Percentiles rank a stretch among this genome's conserved stretches.
Conservation (phyloP, 2,329 filamentous ascomycete genomes). For the Drechslerella stenobrocha region DNA sequence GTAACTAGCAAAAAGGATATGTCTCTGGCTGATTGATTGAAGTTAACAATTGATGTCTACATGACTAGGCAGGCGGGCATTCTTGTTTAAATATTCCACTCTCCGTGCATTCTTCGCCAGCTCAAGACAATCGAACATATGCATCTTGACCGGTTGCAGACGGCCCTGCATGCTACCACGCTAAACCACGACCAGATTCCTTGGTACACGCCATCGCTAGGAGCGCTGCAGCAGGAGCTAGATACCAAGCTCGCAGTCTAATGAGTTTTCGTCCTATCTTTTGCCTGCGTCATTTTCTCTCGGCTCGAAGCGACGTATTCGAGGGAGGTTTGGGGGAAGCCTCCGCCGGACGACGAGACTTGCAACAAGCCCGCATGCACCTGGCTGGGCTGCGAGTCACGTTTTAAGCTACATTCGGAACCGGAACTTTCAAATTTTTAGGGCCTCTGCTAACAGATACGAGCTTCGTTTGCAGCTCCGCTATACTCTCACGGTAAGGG, state of each 20-base stretch:
- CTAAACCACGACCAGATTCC: background rate
- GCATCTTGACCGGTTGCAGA: slow-evolving; percentile 2
- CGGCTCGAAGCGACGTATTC: slow-evolving; percentile 22
- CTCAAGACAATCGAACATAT: background rate
- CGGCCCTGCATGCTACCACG: slow-evolving; percentile 1
- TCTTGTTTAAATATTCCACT: slow-evolving; percentile 1
- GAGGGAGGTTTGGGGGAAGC: slow-evolving; percentile 7
- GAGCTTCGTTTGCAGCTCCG: too few relatives aligned
- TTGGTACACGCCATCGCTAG: too few relatives aligned
- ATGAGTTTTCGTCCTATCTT: slow-evolving; percentile 8
- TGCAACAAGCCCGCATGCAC: background rate
- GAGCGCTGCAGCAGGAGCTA: slow-evolving; percentile 1
- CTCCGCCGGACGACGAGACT: slow-evolving; percentile 6
- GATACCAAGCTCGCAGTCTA: background rate
- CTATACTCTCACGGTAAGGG: slow-evolving; percentile 20
- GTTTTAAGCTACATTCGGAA: slow-evolving; percentile 11
- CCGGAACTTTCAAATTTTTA: too few relatives aligned
- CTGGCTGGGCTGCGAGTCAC: slow-evolving; percentile 16
- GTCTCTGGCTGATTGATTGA: background rate
- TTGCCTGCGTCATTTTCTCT: slow-evolving; percentile 8
- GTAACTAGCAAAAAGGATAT: slow-evolving; percentile 1
- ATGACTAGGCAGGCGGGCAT: slow-evolving; percentile 1
- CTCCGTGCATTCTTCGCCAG: background rate
- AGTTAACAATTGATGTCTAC: background rate
- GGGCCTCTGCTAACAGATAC: too few relatives aligned